Evolutionary conservation across 306 rosid genomes (phyloP).

Genomic region (Rosa lucieae): DNA sequence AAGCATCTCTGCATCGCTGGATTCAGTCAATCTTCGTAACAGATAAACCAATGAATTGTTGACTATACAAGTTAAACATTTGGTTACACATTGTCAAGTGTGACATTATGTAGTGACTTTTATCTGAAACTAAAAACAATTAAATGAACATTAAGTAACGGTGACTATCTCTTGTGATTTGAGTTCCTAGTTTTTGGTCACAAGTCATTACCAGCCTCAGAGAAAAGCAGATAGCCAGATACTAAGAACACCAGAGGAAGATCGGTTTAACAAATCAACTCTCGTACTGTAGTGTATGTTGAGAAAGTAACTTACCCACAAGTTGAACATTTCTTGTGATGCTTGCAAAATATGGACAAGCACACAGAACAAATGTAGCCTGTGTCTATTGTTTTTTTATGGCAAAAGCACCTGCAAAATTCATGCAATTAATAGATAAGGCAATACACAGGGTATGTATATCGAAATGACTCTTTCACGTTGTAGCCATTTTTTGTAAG

Average conservation of each 20-base stretch:
- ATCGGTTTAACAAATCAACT: background rate
- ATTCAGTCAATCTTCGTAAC: background rate
- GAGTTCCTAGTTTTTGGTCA: background rate
- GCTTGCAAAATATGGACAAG: conserved; percentile 96
- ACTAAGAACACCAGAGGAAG: background rate
- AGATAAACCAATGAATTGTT: background rate
- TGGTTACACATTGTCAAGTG: background rate
- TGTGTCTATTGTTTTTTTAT: conserved; percentile 93
- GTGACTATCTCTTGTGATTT: background rate
- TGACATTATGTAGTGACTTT: background rate
- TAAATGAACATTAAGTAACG: background rate
- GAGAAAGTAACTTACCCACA: conserved; percentile 69
- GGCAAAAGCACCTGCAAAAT: conserved; percentile 95
- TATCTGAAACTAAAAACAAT: background rate
- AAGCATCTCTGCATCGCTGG: background rate
- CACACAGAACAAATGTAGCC: conserved; percentile 95
- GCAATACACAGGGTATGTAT: background rate
- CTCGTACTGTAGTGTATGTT: background rate
- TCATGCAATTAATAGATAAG: conserved; percentile 3
- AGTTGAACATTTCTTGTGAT: conserved; percentile 93
- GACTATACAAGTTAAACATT: background rate
- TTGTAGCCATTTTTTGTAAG: background rate
- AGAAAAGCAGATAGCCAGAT: background rate
- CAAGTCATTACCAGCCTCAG: background rate
- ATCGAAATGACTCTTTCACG: background rate